Percentiles rank a stretch among this genome's conserved stretches.
Conservation (phyloP, 306 rosid species). For the Dalbergia cochinchinensis region DNA sequence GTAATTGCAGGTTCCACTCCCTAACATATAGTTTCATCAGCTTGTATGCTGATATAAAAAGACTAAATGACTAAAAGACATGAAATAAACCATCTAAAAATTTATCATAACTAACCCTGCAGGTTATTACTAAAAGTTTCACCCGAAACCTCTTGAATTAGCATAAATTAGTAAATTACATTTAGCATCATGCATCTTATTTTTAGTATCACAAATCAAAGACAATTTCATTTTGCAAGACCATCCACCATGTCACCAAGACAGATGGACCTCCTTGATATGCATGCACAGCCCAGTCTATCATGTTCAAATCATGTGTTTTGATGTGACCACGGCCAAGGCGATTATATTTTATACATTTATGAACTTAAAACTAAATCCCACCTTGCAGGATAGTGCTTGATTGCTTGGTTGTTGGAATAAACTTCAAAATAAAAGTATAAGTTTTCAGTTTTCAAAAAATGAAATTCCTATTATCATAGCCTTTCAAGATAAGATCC, state of each 20-base stretch:
- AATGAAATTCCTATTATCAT: background rate
- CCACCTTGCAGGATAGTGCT: background rate
- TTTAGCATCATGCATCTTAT: constrained; percentile 23
- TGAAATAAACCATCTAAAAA: constrained; percentile 19
- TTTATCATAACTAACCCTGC: constrained; percentile 12
- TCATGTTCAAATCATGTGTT: constrained; percentile 40
- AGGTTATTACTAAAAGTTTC: constrained; percentile 29
- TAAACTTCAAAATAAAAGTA: constrained; percentile 23
- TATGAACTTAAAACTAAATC: constrained; percentile 29
- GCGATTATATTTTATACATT: background rate
- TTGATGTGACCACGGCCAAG: constrained; percentile 9
- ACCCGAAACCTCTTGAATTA: constrained; percentile 20
- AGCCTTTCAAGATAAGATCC: constrained; percentile 1
- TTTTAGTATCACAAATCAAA: constrained; percentile 15
- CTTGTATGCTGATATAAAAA: constrained; percentile 35
- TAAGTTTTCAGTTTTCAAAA: background rate
- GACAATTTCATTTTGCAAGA: constrained; percentile 18
- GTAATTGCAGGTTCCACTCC: constrained; percentile 89
- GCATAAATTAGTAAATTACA: constrained; percentile 32
- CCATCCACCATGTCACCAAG: constrained; percentile 33
- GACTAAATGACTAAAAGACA: constrained; percentile 33
- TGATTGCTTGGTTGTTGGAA: background rate
- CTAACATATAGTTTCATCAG: constrained; percentile 54
- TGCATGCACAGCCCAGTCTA: constrained; percentile 14
- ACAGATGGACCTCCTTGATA: constrained; percentile 34